Conservation (phyloP, 805 yeast species). For the Saturnispora dispora region DNA sequence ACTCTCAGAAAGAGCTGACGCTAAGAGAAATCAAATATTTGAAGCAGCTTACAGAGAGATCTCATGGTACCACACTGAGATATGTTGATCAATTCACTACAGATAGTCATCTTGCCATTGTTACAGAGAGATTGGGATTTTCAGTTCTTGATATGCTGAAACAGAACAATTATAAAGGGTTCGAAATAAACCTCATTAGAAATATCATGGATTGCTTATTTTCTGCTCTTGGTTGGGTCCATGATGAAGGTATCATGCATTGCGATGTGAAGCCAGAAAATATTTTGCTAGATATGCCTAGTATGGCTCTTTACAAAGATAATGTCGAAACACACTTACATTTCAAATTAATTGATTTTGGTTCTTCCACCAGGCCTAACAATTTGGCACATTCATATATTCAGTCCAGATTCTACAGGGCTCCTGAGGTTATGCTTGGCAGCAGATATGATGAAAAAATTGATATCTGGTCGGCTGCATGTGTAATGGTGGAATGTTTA, state of each 20-base stretch:
- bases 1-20: conserved; percentile 63
- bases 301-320: conserved; percentile 21
- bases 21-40: conserved; percentile 65
- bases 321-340: conserved; percentile 1
- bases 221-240: conserved; percentile 52
- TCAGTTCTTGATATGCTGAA: conserved; percentile 57
- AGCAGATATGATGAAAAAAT: conserved; percentile 46
- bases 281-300: conserved; percentile 34
- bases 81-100: conserved; percentile 67
- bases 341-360: conserved; percentile 76
- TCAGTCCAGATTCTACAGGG: conserved; percentile 64
- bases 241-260: conserved; percentile 52
- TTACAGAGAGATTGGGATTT: conserved; percentile 61
- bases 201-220: conserved; percentile 47
- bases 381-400: conserved; percentile 42
- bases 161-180: conserved; percentile 40
- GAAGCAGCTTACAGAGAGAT: conserved; percentile 32
- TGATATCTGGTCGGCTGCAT: conserved; percentile 90
- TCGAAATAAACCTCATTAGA: conserved; percentile 33
- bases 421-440: conserved; percentile 70
- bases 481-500: conserved; percentile 84
- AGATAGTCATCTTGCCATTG: conserved; percentile 74
- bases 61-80: conserved; percentile 34
- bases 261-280: conserved; percentile 87
- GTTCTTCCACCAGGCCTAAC: conserved; percentile 45